Evolutionary conservation across 371 early-diverging fungal genomes (phyloP), one percentile per base, ranked within the genome.

Genomic region (Mucor plumbeus): DNA sequence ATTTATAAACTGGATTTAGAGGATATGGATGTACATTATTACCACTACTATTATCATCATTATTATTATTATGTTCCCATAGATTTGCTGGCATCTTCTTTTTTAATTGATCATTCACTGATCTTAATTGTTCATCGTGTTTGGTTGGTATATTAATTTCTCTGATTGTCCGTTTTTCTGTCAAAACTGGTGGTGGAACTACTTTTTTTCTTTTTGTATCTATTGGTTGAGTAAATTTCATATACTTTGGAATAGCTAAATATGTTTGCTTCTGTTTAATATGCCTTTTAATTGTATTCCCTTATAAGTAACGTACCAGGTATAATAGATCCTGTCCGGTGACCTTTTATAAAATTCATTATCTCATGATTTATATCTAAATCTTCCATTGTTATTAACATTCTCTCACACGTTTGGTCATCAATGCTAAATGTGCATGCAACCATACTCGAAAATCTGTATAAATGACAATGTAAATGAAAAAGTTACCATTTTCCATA

Each of bases 71-170:
- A 34, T 38, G 34, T 10, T 36, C 61, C 63, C 63, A 63, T 33
- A 41, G 63, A 17, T 17, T 48, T 7, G 17, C 8, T 8, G 50
- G 50, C 7, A 47, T 47, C 15, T 57, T 53, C 13, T 64, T 64
- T 35, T 17, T 41, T 19, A 64, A n/a, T 38, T 64, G 64, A 8
- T 64, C 64, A 26, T 57, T 58, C 3, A 64, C 58, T 11, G 64
- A 64, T 47, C 64, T 26, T 21, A 64, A 41, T 15, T 64, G 35
- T 64, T 64, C 64, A 26, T 64, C 58, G 6, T 64, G 50, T 15
- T 43, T 56, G 13, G 35, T 47, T 7, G 64, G 64, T 58, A 64
- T 57, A 21, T 57, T 58, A 11, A 64, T 64, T 13, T 64, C 64
- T 57, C 55, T 57, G 5, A 64, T 57, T 3, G 26, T 40, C 31